Conservation (phyloP, 352 stramenopile species). For the Detonula confervacea region DNA sequence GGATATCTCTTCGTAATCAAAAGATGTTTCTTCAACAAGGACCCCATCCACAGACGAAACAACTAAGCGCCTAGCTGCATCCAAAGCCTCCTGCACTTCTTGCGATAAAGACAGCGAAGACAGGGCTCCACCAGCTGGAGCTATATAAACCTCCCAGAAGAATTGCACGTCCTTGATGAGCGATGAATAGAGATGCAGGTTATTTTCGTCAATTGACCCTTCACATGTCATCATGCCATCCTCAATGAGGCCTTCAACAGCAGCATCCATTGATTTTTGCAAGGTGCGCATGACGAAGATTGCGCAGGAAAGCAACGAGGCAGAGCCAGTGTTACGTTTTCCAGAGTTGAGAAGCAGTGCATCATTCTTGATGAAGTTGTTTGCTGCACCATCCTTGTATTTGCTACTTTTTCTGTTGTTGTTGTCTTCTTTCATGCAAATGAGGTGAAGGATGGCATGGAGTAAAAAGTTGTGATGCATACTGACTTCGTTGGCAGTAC, state of each 20-base stretch:
- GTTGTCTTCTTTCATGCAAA: slow-evolving; percentile 69
- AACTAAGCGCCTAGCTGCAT: slow-evolving; percentile 34
- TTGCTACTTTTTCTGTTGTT: too few relatives aligned
- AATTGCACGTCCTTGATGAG: slow-evolving; percentile 50
- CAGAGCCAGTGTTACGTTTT: slow-evolving; percentile 58
- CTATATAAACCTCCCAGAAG: slow-evolving; percentile 77
- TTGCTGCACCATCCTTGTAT: slow-evolving; percentile 41
- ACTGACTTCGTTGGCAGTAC: background rate
- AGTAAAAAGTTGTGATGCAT: slow-evolving; percentile 62
- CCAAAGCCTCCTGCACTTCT: slow-evolving; percentile 51
- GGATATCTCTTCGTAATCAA: background rate
- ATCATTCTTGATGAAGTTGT: slow-evolving; percentile 63
- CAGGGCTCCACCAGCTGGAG: slow-evolving; percentile 47
- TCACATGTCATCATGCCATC: slow-evolving; percentile 54
- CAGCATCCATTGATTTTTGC: slow-evolving; percentile 37
- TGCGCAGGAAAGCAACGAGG: slow-evolving; percentile 64
- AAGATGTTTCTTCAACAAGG: slow-evolving; percentile 12
- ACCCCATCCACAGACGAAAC: slow-evolving; percentile 34
- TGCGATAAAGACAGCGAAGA: slow-evolving; percentile 44
- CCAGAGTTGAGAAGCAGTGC: slow-evolving; percentile 58
- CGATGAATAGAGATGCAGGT: slow-evolving; percentile 23
- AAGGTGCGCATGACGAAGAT: slow-evolving; percentile 68
- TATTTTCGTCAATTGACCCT: slow-evolving; percentile 4
- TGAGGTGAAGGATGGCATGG: slow-evolving; percentile 72
- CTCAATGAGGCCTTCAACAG: slow-evolving; percentile 50